Evolutionary conservation across 2,329 filamentous ascomycete genomes (phyloP), one percentile per base, ranked within the genome.

Genomic region (Xylariomycetidae sp.): DNA sequence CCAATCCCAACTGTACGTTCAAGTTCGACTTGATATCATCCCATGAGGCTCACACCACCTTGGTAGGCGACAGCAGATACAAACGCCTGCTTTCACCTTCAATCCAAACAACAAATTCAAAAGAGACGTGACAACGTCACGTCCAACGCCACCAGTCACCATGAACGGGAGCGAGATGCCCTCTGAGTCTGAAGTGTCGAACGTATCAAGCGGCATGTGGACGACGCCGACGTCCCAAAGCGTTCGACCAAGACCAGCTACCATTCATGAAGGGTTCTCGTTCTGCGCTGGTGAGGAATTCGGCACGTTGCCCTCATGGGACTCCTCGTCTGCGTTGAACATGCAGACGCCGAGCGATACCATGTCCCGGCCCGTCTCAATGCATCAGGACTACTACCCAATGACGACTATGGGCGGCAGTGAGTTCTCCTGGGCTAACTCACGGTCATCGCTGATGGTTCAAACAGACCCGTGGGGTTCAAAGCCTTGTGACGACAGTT

Each of bases 181-280:
- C 34, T 50, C 55, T 31, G 69, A 70, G 54, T 55, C 59, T 27
- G 74, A 78, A 46, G 58, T 60, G 30, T 61, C 72, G 52, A 55
- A 61, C 34, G 56, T 61, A 36, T 57, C 67, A 16, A 59, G 67
- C 23, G 66, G 64, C 20, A 59, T 71, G 46, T 80, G 74, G 74
- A 70, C 73, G 36, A 72, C 73, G 31, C 71, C 75, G 7, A 67
- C 64, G 10, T 62, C 73, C 25, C 69, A 73, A 34, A 58, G 66
- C 38, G 55, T 66, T 46, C 65, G 71, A 41, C 70, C 69, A 29
- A 67, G 74, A 25, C 74, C 76, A 34, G 71, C 70, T 27, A 77
- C 74, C 25, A 77, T 79, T 37, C 74, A 80, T 45, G 75, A 78
- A 50, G 72, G 70, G 32, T 78, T 80, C 50, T 72, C 73, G 13